Conservation (phyloP, 768 basidiomycete species). For the Epithele typhae region DNA sequence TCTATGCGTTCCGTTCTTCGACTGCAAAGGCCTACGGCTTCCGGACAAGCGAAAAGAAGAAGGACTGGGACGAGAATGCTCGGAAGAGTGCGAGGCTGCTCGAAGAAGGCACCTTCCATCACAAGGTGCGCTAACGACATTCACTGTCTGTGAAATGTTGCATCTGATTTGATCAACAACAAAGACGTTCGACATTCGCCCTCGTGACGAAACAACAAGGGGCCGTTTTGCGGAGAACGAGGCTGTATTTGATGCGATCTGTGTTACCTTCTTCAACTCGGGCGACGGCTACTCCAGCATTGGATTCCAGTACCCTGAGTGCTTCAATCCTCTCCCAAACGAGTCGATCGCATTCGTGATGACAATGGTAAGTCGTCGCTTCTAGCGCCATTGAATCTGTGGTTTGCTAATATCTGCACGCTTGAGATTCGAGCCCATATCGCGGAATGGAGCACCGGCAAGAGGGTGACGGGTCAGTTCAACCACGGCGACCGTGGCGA, state of each 20-base stretch:
- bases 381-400: neutral
- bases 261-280: neutral
- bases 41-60: neutral
- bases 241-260: neutral
- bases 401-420: no score
- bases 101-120: neutral
- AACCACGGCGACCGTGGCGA: no score
- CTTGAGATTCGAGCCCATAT: no score
- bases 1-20: neutral
- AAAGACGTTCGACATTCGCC: neutral
- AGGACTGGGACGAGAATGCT: neutral
- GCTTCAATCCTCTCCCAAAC: neutral
- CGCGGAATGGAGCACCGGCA: no score
- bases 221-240: neutral
- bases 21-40: neutral
- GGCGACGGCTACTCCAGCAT: neutral
- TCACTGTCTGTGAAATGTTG: no score
- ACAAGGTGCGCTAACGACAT: neutral
- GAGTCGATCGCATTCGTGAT: neutral
- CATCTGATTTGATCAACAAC: neutral
- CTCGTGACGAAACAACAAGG: neutral
- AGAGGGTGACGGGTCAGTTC: no score
- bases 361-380: neutral
- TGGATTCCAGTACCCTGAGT: neutral
- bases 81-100: neutral